Evolutionary conservation across 176 grass and related monocot species (phyloP).

Genomic region (Cenchrus fungigraminus): DNA sequence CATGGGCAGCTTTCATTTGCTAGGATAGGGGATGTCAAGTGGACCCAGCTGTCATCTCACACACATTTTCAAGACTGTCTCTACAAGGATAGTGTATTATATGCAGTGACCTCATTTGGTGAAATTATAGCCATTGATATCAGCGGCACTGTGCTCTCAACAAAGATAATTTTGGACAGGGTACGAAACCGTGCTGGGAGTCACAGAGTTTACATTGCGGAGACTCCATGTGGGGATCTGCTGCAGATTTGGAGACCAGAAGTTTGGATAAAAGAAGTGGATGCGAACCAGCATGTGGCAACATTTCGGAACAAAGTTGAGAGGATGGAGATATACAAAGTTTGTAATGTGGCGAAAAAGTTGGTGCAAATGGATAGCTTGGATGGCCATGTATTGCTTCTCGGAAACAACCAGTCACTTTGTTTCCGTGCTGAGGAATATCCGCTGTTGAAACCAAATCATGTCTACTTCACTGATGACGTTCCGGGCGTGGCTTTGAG

Average conservation of each 20-base stretch:
- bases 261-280: not conserved
- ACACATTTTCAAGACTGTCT: not conserved
- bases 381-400: not conserved
- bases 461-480: not conserved
- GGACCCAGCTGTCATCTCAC: not conserved
- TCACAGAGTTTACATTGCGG: not conserved
- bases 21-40: constrained; percentile 7
- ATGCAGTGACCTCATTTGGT: not conserved
- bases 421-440: too few relatives aligned
- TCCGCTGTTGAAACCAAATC: not conserved
- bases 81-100: not conserved
- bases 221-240: constrained; percentile 10
- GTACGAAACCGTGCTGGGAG: not conserved
- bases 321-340: not conserved
- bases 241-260: not conserved
- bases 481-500: too few relatives aligned
- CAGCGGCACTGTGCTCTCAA: not conserved
- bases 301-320: not conserved
- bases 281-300: not conserved
- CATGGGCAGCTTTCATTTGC: not conserved
- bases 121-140: not conserved
- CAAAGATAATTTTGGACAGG: not conserved
- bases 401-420: not conserved
- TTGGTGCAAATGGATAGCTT: not conserved
- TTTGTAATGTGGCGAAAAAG: not conserved